Base-by-base conservation (phyloP, 768 basidiomycete species). In the Mycena rosella region DNA sequence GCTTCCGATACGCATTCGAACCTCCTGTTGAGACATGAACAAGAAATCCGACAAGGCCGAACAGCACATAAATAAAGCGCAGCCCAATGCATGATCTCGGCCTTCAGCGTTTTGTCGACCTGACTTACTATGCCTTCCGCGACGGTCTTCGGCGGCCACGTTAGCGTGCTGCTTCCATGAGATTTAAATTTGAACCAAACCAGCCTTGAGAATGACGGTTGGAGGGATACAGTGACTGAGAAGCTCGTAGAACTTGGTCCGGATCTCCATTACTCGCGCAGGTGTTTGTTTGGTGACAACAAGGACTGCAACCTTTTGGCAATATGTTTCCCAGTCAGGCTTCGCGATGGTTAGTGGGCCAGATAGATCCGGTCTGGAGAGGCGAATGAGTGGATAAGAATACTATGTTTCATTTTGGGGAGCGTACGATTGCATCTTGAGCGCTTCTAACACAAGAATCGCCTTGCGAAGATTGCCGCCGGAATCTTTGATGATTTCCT, bases 311-410 rank as follows among this genome's bases (percentile, higher is more conserved):
- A 98, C 91, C 76, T 96, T 95, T 72, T 91, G 85, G 72, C 96
- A 98, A 76, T 98, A 99, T 14, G 93, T 94, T 78, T 99, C 98
- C 98, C 98, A 99, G 75, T 99, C 98, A n/a, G 98, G 96, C 79
- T 98, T 96, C 17, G 96, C 95, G 63, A 97, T 95, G 36, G 87
- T 85, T 63, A 96, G 80, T 42, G 92, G 81, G 34, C 93, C 93
- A 6, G 89, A 87, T 42, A 97, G 84, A 77, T 96, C 93, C n/a
- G 94, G 92, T 61, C 94, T 95, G 73, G 15, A 68, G 59, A n/a
- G n/a, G n/a, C n/a, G n/a, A n/a, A n/a, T n/a, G n/a, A n/a, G n/a
- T n/a, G n/a, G n/a, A n/a, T n/a, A n/a, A n/a, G n/a, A n/a, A n/a
- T n/a, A n/a, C n/a, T n/a, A n/a, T n/a, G n/a, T n/a, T n/a, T n/a